A percentile compares a stretch with the other conserved stretches of the same genome.
Conservation (phyloP, 73 alveolate genomes). For the Paramecium primaurelia region DNA sequence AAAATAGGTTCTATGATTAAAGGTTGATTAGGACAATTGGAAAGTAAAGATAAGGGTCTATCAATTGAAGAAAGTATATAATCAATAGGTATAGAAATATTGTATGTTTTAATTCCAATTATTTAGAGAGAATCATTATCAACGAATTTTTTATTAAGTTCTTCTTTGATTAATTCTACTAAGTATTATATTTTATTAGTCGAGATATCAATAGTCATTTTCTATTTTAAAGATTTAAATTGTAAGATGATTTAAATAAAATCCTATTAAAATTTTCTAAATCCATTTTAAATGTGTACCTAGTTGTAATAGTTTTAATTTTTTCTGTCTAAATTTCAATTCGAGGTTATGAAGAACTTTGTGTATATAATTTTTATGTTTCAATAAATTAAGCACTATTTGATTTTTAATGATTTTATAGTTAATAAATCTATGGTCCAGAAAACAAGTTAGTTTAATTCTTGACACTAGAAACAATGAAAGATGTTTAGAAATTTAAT, state of each 20-base stretch:
- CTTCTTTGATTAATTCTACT: background rate
- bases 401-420: background rate
- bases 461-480: background rate
- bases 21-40: constrained; percentile 3
- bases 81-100: constrained; percentile 15
- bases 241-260: background rate
- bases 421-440: background rate
- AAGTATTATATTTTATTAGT: background rate
- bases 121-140: background rate
- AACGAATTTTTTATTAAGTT: background rate
- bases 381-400: constrained; percentile 23
- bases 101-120: constrained; percentile 1
- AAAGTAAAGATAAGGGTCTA: background rate
- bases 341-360: background rate
- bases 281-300: background rate
- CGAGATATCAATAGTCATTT: background rate
- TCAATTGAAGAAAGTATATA: background rate
- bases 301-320: background rate
- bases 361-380: background rate
- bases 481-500: background rate
- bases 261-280: background rate
- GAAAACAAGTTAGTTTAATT: background rate
- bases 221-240: background rate
- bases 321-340: background rate
- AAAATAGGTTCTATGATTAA: constrained; percentile 8